These are phyloP conservation scores for Phaseolus coccineus DNA, from an alignment of 331 rosid species.

Conservation along the genomic window DNA sequence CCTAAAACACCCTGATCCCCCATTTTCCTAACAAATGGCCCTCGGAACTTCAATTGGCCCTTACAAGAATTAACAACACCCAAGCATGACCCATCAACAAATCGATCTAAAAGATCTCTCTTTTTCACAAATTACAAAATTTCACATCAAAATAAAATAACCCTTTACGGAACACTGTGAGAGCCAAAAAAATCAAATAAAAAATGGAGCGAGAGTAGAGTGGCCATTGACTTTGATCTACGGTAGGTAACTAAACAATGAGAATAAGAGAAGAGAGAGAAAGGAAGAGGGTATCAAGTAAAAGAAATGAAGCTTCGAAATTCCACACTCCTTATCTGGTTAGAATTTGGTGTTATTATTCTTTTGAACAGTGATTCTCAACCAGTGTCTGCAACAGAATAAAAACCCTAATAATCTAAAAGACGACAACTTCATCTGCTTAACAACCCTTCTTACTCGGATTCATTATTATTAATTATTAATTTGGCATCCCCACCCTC, in stretches of 20 bases:
- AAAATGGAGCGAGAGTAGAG: slow-evolving; percentile 33
- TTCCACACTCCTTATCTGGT: slow-evolving; percentile 46
- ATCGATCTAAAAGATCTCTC: slow-evolving; percentile 40
- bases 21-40: slow-evolving; percentile 54
- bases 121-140: slow-evolving; percentile 37
- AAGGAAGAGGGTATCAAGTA: neutral
- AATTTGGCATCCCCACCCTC: neutral
- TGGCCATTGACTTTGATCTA: slow-evolving; percentile 34
- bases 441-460: slow-evolving; percentile 17
- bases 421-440: slow-evolving; percentile 40
- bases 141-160: slow-evolving; percentile 4
- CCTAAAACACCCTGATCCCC: slow-evolving; percentile 60
- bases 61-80: slow-evolving; percentile 36
- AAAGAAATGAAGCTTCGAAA: slow-evolving; percentile 54
- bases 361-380: slow-evolving; percentile 45
- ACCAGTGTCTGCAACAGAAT: slow-evolving; percentile 34
- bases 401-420: slow-evolving; percentile 55
- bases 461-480: slow-evolving; percentile 14
- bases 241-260: slow-evolving; percentile 26
- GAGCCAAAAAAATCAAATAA: slow-evolving; percentile 23
- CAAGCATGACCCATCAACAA: slow-evolving; percentile 43
- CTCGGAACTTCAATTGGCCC: slow-evolving; percentile 29
- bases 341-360: slow-evolving; percentile 49
- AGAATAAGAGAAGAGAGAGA: slow-evolving; percentile 22
- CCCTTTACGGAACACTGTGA: slow-evolving; percentile 18